Evolutionary conservation across 495 filamentous ascomycete genomes (phyloP).

Genomic region (Penicillium soppii): DNA sequence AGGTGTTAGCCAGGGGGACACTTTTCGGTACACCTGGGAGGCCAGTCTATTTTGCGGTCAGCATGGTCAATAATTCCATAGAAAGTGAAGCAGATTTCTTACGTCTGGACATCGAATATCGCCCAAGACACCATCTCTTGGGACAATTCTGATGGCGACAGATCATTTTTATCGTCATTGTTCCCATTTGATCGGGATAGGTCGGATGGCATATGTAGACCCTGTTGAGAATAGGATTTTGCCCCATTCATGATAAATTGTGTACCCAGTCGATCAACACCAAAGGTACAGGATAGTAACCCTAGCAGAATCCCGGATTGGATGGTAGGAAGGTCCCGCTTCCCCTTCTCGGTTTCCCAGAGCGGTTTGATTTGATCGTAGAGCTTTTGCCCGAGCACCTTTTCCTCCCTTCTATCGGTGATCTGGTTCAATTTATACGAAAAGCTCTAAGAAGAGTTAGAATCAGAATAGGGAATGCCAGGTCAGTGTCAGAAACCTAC

Average conservation of each 20-base stretch:
- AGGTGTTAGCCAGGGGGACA: constrained; percentile 12
- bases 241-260: constrained; percentile 25
- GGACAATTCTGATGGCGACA: not conserved
- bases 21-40: constrained; percentile 25
- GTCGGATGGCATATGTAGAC: constrained; percentile 3
- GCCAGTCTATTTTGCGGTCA: constrained; percentile 16
- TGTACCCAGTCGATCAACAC: constrained; percentile 25
- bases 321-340: constrained; percentile 14
- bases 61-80: not conserved
- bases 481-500: constrained; percentile 3
- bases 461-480: not conserved
- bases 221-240: constrained; percentile 5
- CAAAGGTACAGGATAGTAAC: constrained; percentile 27
- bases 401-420: constrained; percentile 27
- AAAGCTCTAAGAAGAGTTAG: constrained; percentile 21
- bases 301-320: constrained; percentile 28
- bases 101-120: constrained; percentile 27
- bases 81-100: not conserved
- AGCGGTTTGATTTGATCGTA: constrained; percentile 23
- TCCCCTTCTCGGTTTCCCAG: constrained; percentile 17
- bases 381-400: constrained; percentile 19
- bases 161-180: not conserved
- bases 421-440: constrained; percentile 23
- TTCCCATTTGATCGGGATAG: not conserved
- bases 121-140: constrained; percentile 27